Evolutionary conservation across 2,329 filamentous ascomycete species (phyloP).

Genomic region (Rugonectria rugulosa): DNA sequence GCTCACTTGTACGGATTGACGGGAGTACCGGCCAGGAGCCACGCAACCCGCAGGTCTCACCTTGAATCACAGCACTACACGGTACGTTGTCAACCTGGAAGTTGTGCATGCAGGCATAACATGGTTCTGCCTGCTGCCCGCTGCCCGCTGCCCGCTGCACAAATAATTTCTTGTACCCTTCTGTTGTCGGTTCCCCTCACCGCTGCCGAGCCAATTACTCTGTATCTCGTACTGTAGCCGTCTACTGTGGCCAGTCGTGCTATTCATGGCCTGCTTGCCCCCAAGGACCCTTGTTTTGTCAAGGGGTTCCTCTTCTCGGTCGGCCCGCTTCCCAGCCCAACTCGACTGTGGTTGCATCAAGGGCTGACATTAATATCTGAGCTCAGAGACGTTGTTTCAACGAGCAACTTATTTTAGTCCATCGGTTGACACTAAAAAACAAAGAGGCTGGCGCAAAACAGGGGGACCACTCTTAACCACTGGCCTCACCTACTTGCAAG

Average conservation of each 20-base stretch:
- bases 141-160: neutral
- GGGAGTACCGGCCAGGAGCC: neutral
- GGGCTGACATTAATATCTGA: conserved; percentile 12
- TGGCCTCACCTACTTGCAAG: neutral
- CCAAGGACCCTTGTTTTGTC: conserved; percentile 9
- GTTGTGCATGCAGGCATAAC: conserved; percentile 8
- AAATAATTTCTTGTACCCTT: neutral
- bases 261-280: conserved; percentile 18
- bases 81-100: too few relatives aligned
- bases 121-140: neutral
- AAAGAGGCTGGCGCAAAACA: conserved; percentile 5
- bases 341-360: neutral
- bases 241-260: conserved; percentile 13
- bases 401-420: neutral
- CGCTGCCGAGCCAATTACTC: too few relatives aligned
- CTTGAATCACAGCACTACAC: too few relatives aligned
- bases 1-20: neutral
- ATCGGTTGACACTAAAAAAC: neutral
- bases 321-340: conserved; percentile 15
- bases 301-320: conserved; percentile 5
- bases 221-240: too few relatives aligned
- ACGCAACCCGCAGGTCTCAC: conserved; percentile 18
- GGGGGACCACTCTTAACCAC: neutral
- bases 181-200: conserved; percentile 11
- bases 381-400: neutral